Evolutionary conservation across 306 rosid genomes (phyloP).

Genomic region (Malus sylvestris): DNA sequence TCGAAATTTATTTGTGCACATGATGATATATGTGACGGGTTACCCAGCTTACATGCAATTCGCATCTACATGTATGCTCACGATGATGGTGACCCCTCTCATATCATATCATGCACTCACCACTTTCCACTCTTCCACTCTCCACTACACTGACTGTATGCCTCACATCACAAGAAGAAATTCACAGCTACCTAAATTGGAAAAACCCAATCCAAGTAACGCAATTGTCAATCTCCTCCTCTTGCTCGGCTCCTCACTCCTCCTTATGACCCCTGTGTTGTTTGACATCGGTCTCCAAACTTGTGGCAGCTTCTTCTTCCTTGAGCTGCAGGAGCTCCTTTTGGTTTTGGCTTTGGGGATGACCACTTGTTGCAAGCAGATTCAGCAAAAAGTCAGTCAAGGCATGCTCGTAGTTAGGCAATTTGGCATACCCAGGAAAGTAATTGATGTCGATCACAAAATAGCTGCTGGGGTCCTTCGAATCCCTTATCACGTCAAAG

Average conservation of each 20-base stretch:
- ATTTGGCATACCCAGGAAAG: slow-evolving; percentile 65
- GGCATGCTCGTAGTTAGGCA: slow-evolving; percentile 38
- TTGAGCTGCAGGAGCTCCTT: background rate
- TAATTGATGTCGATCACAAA: slow-evolving; percentile 64
- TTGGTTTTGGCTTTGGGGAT: background rate
- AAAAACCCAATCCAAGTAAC: background rate
- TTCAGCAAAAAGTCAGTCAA: slow-evolving; percentile 45
- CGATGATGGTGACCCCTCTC: too few relatives aligned
- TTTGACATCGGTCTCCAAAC: background rate
- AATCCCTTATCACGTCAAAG: slow-evolving; percentile 52
- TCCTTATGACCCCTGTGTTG: background rate
- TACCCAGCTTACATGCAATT: too few relatives aligned
- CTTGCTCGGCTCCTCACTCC: background rate
- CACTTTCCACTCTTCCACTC: too few relatives aligned
- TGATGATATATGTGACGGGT: too few relatives aligned
- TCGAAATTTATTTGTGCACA: too few relatives aligned
- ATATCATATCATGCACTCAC: too few relatives aligned
- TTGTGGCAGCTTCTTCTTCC: too few relatives aligned
- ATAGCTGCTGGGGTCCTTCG: slow-evolving; percentile 21
- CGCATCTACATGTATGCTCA: too few relatives aligned
- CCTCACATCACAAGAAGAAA: background rate
- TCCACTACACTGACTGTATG: too few relatives aligned
- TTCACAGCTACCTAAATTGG: background rate
- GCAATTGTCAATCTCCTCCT: background rate
- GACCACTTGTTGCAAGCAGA: background rate